Evolutionary conservation across 768 basidiomycete genomes (phyloP).

Genomic region (Tylopilus cervinicoccineus): DNA sequence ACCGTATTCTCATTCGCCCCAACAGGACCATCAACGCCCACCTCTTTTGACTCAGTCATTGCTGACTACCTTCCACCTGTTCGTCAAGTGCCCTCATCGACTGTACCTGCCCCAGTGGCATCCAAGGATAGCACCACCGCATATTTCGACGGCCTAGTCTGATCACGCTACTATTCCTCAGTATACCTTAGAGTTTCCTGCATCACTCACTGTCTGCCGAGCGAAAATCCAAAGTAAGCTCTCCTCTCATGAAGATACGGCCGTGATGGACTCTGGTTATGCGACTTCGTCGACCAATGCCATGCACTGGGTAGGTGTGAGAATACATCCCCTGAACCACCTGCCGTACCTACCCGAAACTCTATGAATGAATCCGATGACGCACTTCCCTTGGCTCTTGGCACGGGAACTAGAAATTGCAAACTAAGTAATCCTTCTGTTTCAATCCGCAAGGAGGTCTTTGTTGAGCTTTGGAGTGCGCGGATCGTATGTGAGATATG

Average conservation of each 20-base stretch:
- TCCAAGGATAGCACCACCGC: slow-evolving; percentile 29
- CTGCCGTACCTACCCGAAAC: slow-evolving; percentile 62
- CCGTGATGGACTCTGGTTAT: neutral
- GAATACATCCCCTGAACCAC: neutral
- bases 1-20: slow-evolving; percentile 7
- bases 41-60: slow-evolving; percentile 69
- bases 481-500: slow-evolving; percentile 69
- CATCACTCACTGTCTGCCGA: neutral
- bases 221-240: neutral
- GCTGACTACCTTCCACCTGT: slow-evolving; percentile 62
- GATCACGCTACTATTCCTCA: slow-evolving; percentile 2
- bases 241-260: neutral
- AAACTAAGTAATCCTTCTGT: slow-evolving; percentile 77
- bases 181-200: slow-evolving; percentile 19
- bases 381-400: slow-evolving; percentile 36
- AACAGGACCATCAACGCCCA: slow-evolving; percentile 38
- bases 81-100: slow-evolving; percentile 16
- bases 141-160: slow-evolving; percentile 43
- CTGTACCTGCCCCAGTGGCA: slow-evolving; percentile 1
- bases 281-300: slow-evolving; percentile 30
- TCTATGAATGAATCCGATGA: slow-evolving; percentile 74
- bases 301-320: slow-evolving; percentile 25
- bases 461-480: slow-evolving; percentile 79
- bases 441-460: slow-evolving; percentile 87
- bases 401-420: slow-evolving; percentile 80